Conservation (phyloP, 345 rosid genomes). For the Gynandropsis gynandra region DNA sequence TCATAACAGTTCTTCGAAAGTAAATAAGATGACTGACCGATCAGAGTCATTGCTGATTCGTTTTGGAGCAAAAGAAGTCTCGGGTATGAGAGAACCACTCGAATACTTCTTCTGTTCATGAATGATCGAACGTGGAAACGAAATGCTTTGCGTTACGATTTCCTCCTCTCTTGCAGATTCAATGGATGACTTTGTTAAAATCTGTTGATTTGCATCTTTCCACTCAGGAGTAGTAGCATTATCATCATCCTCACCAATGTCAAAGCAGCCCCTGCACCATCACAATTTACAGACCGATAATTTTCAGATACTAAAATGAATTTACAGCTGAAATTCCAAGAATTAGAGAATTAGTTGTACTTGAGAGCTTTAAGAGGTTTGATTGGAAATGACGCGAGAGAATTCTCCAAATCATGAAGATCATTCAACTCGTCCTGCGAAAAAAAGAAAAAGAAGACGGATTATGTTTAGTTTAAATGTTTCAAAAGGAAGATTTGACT, state of each 20-base stretch:
- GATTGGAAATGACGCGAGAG: constrained; percentile 68
- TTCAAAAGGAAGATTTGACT: constrained; percentile 12
- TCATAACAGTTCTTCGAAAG: too few species aligned
- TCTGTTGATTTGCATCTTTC: constrained; percentile 39
- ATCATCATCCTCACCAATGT: constrained; percentile 60
- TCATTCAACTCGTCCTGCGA: constrained; percentile 60
- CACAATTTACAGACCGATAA: too few species aligned
- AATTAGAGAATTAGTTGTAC: constrained; percentile 28
- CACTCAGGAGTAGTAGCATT: constrained; percentile 49
- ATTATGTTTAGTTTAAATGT: constrained; percentile 16
- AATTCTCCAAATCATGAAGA: constrained; percentile 65
- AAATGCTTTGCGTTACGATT: constrained; percentile 37
- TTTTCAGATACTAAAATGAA: too few species aligned
- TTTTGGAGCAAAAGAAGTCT: constrained; percentile 42
- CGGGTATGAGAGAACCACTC: constrained; percentile 61
- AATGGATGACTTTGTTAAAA: constrained; percentile 31
- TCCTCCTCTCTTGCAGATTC: constrained; percentile 44
- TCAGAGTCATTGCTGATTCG: constrained; percentile 48
- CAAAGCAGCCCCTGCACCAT: constrained; percentile 92
- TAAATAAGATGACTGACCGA: constrained; percentile 39
- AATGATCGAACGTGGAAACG: constrained; percentile 37
- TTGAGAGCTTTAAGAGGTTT: constrained; percentile 85
- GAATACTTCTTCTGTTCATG: constrained; percentile 44
- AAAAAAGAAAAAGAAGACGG: constrained; percentile 3
- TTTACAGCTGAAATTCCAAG: too few species aligned